These are phyloP conservation scores for Scleroderma citrinum DNA, from an alignment of 768 basidiomycete species.

Conservation along the genomic window DNA sequence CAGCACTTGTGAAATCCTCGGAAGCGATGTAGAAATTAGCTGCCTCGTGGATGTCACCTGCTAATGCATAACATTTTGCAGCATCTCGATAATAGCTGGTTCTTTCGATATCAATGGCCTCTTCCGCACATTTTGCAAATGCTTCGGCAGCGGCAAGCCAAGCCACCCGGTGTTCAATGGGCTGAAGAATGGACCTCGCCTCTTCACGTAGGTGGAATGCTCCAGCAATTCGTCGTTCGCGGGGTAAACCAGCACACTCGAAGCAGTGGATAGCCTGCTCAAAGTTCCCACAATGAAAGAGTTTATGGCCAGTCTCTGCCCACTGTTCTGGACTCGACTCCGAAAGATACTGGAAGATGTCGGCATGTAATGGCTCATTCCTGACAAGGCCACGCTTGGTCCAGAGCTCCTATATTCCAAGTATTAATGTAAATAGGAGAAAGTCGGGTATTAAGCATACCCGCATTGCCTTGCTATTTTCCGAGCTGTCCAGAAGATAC, in stretches of 20 bases:
- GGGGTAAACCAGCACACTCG: slow-evolving; percentile 37
- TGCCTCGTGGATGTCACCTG: slow-evolving; percentile 36
- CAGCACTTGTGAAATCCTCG: slow-evolving; percentile 38
- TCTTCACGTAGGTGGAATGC: slow-evolving; percentile 51
- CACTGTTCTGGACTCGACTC: slow-evolving; percentile 46
- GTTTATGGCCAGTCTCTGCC: slow-evolving; percentile 33
- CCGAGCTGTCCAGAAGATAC: slow-evolving; percentile 63
- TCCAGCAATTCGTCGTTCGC: slow-evolving; percentile 41
- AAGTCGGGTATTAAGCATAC: slow-evolving; percentile 25
- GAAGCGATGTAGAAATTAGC: slow-evolving; percentile 39
- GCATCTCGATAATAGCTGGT: slow-evolving; percentile 37
- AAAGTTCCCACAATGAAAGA: slow-evolving; percentile 38
- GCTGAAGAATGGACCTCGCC: slow-evolving; percentile 33
- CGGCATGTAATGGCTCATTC: slow-evolving; percentile 40
- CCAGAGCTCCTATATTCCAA: slow-evolving; percentile 44
- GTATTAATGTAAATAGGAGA: background rate
- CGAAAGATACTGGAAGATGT: slow-evolving; percentile 48
- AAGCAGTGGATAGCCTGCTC: slow-evolving; percentile 51
- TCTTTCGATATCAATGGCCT: slow-evolving; percentile 18
- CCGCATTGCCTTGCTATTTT: slow-evolving; percentile 52
- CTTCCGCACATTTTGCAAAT: slow-evolving; percentile 38
- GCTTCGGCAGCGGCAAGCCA: slow-evolving; percentile 44
- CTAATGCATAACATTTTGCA: slow-evolving; percentile 42
- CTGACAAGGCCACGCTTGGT: slow-evolving; percentile 38
- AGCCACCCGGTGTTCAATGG: slow-evolving; percentile 27